Percentiles rank a stretch among this genome's conserved stretches.
phyloP scores from a whole-genome alignment of 148 eudicot genomes.

The Diospyros lotus region DNA sequence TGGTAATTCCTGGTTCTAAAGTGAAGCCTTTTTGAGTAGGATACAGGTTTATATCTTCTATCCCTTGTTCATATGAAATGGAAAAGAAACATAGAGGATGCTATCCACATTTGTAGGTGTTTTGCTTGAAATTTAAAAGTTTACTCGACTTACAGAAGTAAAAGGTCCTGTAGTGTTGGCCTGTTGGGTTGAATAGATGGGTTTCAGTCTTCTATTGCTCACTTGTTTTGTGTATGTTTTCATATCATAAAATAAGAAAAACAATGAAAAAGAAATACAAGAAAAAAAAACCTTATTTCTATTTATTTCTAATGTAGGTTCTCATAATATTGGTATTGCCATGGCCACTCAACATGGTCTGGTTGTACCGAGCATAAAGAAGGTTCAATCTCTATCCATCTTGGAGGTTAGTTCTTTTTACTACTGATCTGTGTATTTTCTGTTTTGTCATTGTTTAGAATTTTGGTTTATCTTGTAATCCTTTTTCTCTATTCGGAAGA shows the following conservation, averaged over 20 bases:
- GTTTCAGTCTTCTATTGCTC: background rate
- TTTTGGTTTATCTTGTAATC: background rate
- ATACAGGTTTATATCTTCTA: too few relatives aligned
- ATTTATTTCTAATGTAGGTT: constrained; percentile 36
- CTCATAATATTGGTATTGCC: constrained; percentile 91
- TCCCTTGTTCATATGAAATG: too few relatives aligned
- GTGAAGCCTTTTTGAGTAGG: too few relatives aligned
- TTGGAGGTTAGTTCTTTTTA: constrained; percentile 57
- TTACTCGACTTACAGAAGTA: too few relatives aligned
- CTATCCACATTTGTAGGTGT: too few relatives aligned
- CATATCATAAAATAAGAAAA: too few relatives aligned
- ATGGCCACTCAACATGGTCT: constrained; percentile 95
- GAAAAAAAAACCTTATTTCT: too few relatives aligned
- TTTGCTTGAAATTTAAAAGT: too few relatives aligned
- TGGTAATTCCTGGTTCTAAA: background rate
- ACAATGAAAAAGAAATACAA: too few relatives aligned
- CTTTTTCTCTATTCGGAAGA: background rate
- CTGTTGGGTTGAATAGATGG: background rate
- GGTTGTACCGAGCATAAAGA: constrained; percentile 93
- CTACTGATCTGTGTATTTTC: background rate
- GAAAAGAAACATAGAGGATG: too few relatives aligned
- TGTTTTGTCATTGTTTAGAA: background rate
- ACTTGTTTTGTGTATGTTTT: background rate
- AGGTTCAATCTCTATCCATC: constrained; percentile 79
- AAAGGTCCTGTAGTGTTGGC: too few relatives aligned